These are phyloP conservation scores for Echites panduratus DNA, from an alignment of 257 asterid genomes.

Conservation along the genomic window DNA sequence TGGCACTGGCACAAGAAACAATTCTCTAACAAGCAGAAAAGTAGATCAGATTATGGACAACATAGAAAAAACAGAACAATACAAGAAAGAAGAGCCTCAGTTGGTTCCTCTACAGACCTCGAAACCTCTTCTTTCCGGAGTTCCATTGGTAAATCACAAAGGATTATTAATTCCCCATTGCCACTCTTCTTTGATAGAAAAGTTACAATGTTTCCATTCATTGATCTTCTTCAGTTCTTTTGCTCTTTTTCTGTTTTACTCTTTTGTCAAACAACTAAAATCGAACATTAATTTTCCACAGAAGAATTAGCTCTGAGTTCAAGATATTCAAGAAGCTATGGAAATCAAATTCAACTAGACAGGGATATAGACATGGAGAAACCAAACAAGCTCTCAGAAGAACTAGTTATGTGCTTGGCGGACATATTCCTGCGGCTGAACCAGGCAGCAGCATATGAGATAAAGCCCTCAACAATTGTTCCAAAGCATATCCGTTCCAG, in stretches of 20 bases:
- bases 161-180: neutral
- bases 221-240: neutral
- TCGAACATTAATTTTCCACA: neutral
- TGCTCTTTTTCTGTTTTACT: neutral
- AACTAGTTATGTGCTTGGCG: constrained; percentile 62
- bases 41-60: constrained; percentile 21
- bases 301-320: constrained; percentile 33
- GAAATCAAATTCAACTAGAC: constrained; percentile 18
- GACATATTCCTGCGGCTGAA: constrained; percentile 59
- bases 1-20: constrained; percentile 15
- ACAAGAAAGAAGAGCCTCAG: constrained; percentile 56
- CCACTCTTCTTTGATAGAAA: neutral
- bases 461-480: constrained; percentile 44
- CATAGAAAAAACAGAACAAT: constrained; percentile 27
- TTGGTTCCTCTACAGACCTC: constrained; percentile 49
- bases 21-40: constrained; percentile 33
- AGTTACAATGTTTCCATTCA: neutral
- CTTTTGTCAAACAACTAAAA: neutral
- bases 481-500: constrained; percentile 40
- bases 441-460: constrained; percentile 41
- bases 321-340: constrained; percentile 35
- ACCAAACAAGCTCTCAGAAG: constrained; percentile 73
- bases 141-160: constrained; percentile 23
- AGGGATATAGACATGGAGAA: constrained; percentile 34
- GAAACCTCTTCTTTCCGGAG: constrained; percentile 28